Base-by-base conservation (phyloP, 106 monocot genomes). In the Chionographis japonica region DNA sequence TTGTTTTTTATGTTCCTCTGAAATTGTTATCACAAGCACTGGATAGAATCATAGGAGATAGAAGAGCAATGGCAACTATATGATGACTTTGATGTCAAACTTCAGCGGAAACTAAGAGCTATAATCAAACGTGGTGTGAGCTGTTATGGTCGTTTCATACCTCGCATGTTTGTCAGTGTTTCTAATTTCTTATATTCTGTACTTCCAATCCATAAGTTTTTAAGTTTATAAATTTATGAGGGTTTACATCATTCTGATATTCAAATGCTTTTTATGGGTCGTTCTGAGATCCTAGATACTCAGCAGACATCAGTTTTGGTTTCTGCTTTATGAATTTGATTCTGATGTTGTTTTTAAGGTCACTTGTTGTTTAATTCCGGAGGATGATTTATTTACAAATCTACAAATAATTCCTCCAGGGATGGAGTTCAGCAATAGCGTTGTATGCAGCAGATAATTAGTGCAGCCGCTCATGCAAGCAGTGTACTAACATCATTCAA, bases 101-200 rank as follows among this genome's bases (percentile, higher is more conserved):
- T 97, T 74, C 92, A 84, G 67, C 69, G 89, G 52, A 97, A 97
- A 60, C 60, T 97, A 36, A 79, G 97, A 56, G 97, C 92, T 69
- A 89, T 92, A 78, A 97, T 89, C 38, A 92, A 89, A 69, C 89
- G 97, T 40, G 92, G 97, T 65, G 97, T 97, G 54, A 97, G 78
- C 65, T 97, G 92, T 75, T 82, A 80, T 77, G 97, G 97, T 20
- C 86, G 97, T 13, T 80, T 76, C 64, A 97, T 92, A 92, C 92
- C 97, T 54, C 88, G 97, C 58, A 92, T 89, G 86, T 58, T 81
- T 74, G 97, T 97, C 78, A 92, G 91, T 89, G 75, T 58, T 71
- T 68, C 9, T 58, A 42, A 40, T 61, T 6, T 14, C 15, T 49
- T 40, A 40, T 54, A 3, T 15, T 67, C 6, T 16, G 55, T 57